Base-by-base conservation (phyloP, 108 stramenopile species). In the Cyclotella kingstonii region DNA sequence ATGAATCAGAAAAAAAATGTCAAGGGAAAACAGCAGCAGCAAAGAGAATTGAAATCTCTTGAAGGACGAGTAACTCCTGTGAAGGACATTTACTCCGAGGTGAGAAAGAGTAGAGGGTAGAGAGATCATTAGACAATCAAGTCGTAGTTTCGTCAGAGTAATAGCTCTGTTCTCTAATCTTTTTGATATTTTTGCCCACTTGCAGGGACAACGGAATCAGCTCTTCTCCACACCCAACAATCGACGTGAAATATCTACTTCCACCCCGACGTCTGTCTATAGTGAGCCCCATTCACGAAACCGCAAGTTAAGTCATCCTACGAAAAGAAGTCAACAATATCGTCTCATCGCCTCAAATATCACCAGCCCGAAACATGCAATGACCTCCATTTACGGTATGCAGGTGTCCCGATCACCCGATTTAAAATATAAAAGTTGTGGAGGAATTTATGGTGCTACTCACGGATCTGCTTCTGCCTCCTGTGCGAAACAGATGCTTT, bases 31-130 rank as follows among this genome's bases (percentile, higher is more conserved):
- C 41, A 41, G 28, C 57, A 60, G 39, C 47, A 19, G 31, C 40
- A 7, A 3, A 62, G 38, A 12, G 60, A 70, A 8, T 23, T 31
- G 42, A 50, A 33, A 26, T 61, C 69, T 21, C 45, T 30, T 26
- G 50, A 65, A 35, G 72, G 58, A 12, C 65, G 72, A 42, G 48
- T 44, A 2, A 75, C 65, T 31, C 73, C 73, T 35, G 73, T 66
- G 5, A 61, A 40, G 39, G 73, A 75, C 47, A 33, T 31, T 39
- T 12, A 43, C n/a, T 30, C 57, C 45, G 64, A 67, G 66, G 73
- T 66, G 34, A 66, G 55, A 27, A 25, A 18, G 39, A 21, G 23
- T 18, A 40, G 21, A 3, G 21, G 22, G 17, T 54, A 9, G 19
- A 31, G 14, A 39, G 10, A 2, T 54, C 8, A 54, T 54, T 4